Evolutionary conservation across 176 grass and related monocot genomes (phyloP), one percentile per base, ranked within the genome.

Genomic region (Ensete glaucum): DNA sequence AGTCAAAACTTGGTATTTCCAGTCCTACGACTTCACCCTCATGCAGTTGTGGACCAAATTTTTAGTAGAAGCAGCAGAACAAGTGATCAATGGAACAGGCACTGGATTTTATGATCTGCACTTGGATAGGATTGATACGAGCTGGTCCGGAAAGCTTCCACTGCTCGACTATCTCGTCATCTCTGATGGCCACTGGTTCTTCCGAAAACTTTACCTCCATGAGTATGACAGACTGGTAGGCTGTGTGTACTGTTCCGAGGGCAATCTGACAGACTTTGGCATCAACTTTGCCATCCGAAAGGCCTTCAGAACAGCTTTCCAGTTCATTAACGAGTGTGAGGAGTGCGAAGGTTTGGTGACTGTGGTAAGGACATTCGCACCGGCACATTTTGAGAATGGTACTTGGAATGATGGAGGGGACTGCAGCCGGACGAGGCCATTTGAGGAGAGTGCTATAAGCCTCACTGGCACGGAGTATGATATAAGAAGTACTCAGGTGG

Each of bases 311-410:
- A 86, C 79, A 1, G 73, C 85, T 59, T 74, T 96, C 10, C 24
- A 67, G 62, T 84, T 73, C 15, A 80, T 96, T 29, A 86, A 48
- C 34, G 54, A 57, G 27, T 82, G 51, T 67, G 75, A 29, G 17
- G 75, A 88, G 65, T 86, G 81, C 54, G 74, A 67, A 54, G 55
- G 84, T 12, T 34, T 86, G 64, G 59, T 88, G 52, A 84, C 83
- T 48, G 69, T 91, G 84, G 69, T 91, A 59, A 88, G 91, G 50
- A 96, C 91, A 58, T 83, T 81, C 80, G 78, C 91, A 75, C 26
- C 88, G 9, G 74, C 80, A 76, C 89, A 92, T 14, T 88, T 92
- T 52, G 89, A 92, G 85, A 88, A 92, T 71, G 93, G 93, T 1
- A 57, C 73, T 9, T 96, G 87, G 85, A 79, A 92, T 78, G 74